Percentiles rank a stretch among this genome's conserved stretches.
These are phyloP conservation scores for Epichloe festucae DNA, from an alignment of 2,329 filamentous ascomycete genomes.

Conservation along the genomic window DNA sequence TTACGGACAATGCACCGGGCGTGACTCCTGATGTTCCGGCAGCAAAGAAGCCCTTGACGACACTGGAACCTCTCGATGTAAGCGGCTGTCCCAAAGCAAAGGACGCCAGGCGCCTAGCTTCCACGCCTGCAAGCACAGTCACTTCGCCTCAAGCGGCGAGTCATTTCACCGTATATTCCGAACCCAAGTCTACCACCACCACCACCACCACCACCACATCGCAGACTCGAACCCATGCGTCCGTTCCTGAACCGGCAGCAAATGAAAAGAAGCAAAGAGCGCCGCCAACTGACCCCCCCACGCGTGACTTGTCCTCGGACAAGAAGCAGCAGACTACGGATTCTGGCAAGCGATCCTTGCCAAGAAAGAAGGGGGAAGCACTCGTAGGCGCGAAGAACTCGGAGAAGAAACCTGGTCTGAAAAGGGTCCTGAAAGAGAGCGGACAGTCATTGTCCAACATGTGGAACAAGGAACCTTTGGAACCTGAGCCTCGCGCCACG, in stretches of 20 bases:
- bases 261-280: constrained; percentile 35
- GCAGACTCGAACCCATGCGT: background rate
- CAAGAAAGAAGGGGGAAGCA: constrained; percentile 19
- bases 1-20: constrained; percentile 13
- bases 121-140: constrained; percentile 2
- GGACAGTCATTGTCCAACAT: constrained; percentile 34
- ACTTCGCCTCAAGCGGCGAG: constrained; percentile 4
- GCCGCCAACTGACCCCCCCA: constrained; percentile 15
- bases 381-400: constrained; percentile 7
- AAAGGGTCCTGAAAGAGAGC: constrained; percentile 38
- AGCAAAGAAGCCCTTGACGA: background rate
- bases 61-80: background rate
- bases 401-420: constrained; percentile 17
- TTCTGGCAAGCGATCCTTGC: constrained; percentile 5
- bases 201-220: background rate
- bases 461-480: constrained; percentile 33
- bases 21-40: background rate
- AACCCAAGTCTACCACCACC: background rate
- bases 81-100: background rate
- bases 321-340: constrained; percentile 1
- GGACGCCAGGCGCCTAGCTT: background rate
- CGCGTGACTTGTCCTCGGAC: constrained; percentile 9
- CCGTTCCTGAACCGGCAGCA: constrained; percentile 12
- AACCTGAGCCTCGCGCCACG: constrained; percentile 8
- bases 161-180: constrained; percentile 4